Evolutionary conservation across 768 basidiomycete genomes (phyloP), one percentile per base, ranked within the genome.

Genomic region (Mycena maculata): DNA sequence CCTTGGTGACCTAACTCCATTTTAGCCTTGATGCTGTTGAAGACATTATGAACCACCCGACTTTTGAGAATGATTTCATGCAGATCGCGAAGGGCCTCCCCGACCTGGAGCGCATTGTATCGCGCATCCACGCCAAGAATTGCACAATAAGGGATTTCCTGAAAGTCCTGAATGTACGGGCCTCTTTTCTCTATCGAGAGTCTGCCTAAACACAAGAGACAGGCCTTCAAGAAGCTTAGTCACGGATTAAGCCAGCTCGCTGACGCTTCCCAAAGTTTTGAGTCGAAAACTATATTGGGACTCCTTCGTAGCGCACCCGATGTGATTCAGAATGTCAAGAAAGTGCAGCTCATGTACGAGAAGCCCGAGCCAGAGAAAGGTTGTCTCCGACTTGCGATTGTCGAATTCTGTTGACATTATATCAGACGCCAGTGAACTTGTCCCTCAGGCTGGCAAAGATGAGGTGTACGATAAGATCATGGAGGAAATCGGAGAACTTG

Each of bases 91-190:
- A 94, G 78, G 90, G 91, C 16, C 76, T 98, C 9, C 96, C 96
- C 8, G 97, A 99, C 76, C 85, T 97, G 11, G 95, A 99, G 76
- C 93, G 98, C 16, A 89, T 98, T 63, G 90, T 99, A 12, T 96
- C 96, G 13, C 91, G 98, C 39, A 92, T 99, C 60, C 98, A 99
- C 74, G 96, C 96, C 15, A 95, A 92, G 76, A 93, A 90, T 63
- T 94, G 94, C 79, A 91, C 88, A 76, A 88, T 96, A 66, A 89
- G 86, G 70, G 95, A 98, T 73, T 99, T 99, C 76, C 76, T 92
- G 69, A 93, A 90, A 75, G 92, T 97, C 25, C 84, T 98, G 12
- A 79, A 81, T 49, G 95, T 96, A 76, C 47, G 82, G 72, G 20
- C 39, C 45, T 15, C 33, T 39, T 27, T 44, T 22, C 23, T 23